phyloP scores from a whole-genome alignment of 2,329 filamentous ascomycete species.

The Arachnomyces sp. region DNA sequence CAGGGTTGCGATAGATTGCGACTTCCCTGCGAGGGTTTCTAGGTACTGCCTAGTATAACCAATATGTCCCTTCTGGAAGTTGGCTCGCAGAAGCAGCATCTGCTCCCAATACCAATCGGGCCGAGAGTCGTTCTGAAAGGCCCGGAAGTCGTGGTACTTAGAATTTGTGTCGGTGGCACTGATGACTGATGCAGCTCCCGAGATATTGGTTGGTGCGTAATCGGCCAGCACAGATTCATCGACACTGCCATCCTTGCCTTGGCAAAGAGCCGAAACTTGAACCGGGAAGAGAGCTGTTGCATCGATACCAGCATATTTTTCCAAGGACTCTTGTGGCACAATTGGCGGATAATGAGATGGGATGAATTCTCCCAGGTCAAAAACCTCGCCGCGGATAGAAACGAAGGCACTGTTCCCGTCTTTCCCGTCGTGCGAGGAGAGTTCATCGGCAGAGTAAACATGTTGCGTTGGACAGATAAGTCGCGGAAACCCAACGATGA shows the following conservation, averaged over 20 bases:
- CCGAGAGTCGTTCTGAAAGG: slow-evolving; percentile 70
- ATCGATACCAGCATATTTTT: slow-evolving; percentile 79
- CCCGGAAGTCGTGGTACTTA: slow-evolving; percentile 87
- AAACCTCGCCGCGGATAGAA: slow-evolving; percentile 81
- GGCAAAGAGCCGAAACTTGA: slow-evolving; percentile 86
- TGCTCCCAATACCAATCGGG: slow-evolving; percentile 90
- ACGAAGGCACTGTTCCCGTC: slow-evolving; percentile 58
- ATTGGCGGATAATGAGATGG: slow-evolving; percentile 70
- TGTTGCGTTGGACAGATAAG: slow-evolving; percentile 88
- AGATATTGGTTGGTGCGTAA: slow-evolving; percentile 70
- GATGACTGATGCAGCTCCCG: slow-evolving; percentile 58
- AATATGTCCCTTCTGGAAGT: slow-evolving; percentile 79
- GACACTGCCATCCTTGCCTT: slow-evolving; percentile 61
- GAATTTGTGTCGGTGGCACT: slow-evolving; percentile 63
- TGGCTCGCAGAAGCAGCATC: slow-evolving; percentile 67
- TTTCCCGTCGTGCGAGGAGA: slow-evolving; percentile 67
- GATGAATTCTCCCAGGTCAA: slow-evolving; percentile 68
- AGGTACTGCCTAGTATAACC: slow-evolving; percentile 78
- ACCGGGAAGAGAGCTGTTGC: slow-evolving; percentile 86
- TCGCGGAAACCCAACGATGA: slow-evolving; percentile 79
- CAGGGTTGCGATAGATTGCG: slow-evolving; percentile 68
- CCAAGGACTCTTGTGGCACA: slow-evolving; percentile 53
- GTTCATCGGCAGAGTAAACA: slow-evolving; percentile 72
- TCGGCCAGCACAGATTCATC: slow-evolving; percentile 73
- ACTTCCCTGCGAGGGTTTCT: slow-evolving; percentile 54